These are phyloP conservation scores for Centrapalus pauciflorus DNA, from an alignment of 129 eudicot species.

Conservation along the genomic window DNA sequence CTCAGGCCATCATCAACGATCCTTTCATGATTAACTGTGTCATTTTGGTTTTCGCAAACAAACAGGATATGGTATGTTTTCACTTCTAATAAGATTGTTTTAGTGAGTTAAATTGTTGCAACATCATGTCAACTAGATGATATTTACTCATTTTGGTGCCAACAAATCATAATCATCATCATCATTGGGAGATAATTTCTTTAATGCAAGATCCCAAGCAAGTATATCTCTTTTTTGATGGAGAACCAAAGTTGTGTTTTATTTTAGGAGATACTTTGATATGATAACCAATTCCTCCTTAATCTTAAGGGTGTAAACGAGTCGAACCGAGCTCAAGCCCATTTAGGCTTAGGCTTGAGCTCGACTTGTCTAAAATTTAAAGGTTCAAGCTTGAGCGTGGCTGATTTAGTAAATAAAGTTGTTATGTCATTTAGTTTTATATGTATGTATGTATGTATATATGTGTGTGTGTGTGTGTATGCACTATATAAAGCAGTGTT, in stretches of 20 bases:
- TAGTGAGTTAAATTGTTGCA: conserved; percentile 1
- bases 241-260: not conserved
- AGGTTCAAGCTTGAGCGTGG: too few species aligned
- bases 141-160: conserved; percentile 9
- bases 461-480: too few species aligned
- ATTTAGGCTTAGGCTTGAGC: too few species aligned
- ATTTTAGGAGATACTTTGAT: not conserved
- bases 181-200: not conserved
- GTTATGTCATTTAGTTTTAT: too few species aligned
- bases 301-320: too few species aligned
- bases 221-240: not conserved
- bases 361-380: too few species aligned
- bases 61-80: conserved; percentile 90
- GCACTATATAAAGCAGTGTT: too few species aligned
- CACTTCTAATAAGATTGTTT: conserved; percentile 11
- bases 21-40: conserved; percentile 97
- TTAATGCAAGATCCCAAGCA: not conserved
- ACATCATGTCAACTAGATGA: not conserved
- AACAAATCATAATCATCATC: not conserved
- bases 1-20: conserved; percentile 84
- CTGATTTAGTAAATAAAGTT: too few species aligned
- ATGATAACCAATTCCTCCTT: not conserved
- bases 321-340: too few species aligned
- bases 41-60: conserved; percentile 97
- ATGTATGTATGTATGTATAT: too few species aligned